Conservation (phyloP, 2,329 filamentous ascomycete genomes). For the Falciphora oryzae region DNA sequence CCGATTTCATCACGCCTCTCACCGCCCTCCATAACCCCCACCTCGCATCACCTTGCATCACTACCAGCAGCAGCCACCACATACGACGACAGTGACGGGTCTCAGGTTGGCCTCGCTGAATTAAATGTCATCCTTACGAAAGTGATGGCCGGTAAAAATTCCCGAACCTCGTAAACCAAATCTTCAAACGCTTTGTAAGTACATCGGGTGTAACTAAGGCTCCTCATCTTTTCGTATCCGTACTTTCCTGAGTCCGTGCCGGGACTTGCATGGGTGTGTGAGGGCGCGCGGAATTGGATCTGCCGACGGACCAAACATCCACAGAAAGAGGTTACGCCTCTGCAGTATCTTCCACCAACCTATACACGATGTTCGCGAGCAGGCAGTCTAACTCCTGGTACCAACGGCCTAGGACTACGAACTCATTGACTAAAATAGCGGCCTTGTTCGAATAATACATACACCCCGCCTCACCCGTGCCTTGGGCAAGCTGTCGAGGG, state of each 20-base stretch:
- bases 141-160: too few relatives aligned
- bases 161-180: too few relatives aligned
- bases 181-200: too few relatives aligned
- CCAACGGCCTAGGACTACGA: background rate
- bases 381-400: background rate
- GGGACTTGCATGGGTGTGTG: too few relatives aligned
- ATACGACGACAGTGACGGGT: background rate
- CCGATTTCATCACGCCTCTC: background rate
- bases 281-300: too few relatives aligned
- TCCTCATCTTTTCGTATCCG: too few relatives aligned
- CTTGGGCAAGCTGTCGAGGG: background rate
- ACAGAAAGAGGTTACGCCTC: too few relatives aligned
- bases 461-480: background rate
- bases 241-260: too few relatives aligned
- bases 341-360: background rate
- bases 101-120: background rate
- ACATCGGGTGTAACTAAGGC: too few relatives aligned
- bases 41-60: background rate
- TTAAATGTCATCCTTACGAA: background rate
- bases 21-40: constrained; percentile 1
- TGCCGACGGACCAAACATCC: too few relatives aligned
- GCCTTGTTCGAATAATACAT: background rate
- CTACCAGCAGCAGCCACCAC: background rate
- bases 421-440: background rate
- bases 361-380: background rate